These are phyloP conservation scores for Plasmodium vivax DNA, from an alignment of 169 alveolate species.

Conservation along the genomic window DNA sequence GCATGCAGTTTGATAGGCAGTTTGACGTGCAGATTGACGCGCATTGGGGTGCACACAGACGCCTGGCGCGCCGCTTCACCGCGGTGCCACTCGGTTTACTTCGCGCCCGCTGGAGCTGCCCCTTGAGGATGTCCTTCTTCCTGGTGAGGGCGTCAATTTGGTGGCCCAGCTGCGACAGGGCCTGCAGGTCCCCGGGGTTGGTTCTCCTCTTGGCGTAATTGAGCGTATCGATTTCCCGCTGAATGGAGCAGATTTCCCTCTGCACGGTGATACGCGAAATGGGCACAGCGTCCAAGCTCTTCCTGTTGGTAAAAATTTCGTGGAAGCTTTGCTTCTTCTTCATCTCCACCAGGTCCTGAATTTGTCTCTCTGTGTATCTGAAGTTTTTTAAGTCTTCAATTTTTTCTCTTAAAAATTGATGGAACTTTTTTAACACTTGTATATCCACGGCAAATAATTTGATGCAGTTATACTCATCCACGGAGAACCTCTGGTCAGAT, in stretches of 20 bases:
- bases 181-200: slow-evolving; percentile 3
- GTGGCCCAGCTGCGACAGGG: background rate
- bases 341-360: slow-evolving; percentile 56
- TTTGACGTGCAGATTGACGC: background rate
- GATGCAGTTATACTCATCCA: slow-evolving; percentile 64
- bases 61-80: background rate
- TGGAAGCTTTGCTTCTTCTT: slow-evolving; percentile 47
- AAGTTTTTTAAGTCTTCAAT: slow-evolving; percentile 71
- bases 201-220: slow-evolving; percentile 19
- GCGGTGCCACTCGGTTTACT: background rate
- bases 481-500: slow-evolving; percentile 36
- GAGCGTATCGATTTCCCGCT: slow-evolving; percentile 54
- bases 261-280: slow-evolving; percentile 54
- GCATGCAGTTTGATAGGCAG: background rate
- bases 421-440: slow-evolving; percentile 35
- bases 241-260: slow-evolving; percentile 59
- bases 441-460: slow-evolving; percentile 44
- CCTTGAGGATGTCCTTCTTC: slow-evolving; percentile 34
- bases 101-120: slow-evolving; percentile 48
- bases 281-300: slow-evolving; percentile 43
- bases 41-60: background rate
- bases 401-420: slow-evolving; percentile 54
- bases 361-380: slow-evolving; percentile 59
- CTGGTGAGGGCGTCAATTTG: slow-evolving; percentile 37
- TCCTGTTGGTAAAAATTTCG: slow-evolving; percentile 46